Percentiles rank a stretch among this genome's conserved stretches.
Evolutionary conservation across 306 rosid genomes (phyloP).

Genomic region (Vicia faba): DNA sequence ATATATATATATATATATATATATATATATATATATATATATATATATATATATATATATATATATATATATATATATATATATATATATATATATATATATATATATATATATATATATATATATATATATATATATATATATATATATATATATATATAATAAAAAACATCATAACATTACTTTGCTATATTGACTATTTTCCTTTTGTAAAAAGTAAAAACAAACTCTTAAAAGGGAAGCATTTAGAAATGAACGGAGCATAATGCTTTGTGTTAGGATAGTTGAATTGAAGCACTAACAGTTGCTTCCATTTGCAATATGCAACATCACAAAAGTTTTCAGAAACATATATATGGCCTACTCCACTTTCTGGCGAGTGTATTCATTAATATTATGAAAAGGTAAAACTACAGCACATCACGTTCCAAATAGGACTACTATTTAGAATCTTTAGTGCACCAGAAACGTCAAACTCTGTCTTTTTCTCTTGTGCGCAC

Average conservation of each 20-base stretch:
- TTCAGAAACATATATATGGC: slow-evolving; percentile 39
- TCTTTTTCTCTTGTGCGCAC: slow-evolving; percentile 4
- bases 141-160: no score
- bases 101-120: no score
- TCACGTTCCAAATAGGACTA: slow-evolving; percentile 31
- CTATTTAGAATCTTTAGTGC: slow-evolving; percentile 38
- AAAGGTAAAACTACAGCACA: slow-evolving; percentile 46
- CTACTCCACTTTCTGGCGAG: slow-evolving; percentile 44
- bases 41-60: no score
- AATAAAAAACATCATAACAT: no score
- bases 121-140: no score
- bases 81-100: no score
- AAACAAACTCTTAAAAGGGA: background rate
- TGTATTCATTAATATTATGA: slow-evolving; percentile 37
- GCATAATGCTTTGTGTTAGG: background rate
- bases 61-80: no score
- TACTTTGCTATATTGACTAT: no score
- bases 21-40: no score
- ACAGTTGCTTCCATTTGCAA: slow-evolving; percentile 29
- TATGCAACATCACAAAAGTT: slow-evolving; percentile 33
- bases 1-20: no score
- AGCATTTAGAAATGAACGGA: background rate
- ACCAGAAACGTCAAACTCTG: slow-evolving; percentile 39
- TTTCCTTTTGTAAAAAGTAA: no score
- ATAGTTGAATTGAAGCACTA: slow-evolving; percentile 29